Conservation (phyloP, 306 rosid species). For the Chamaecrista fasciculata region DNA sequence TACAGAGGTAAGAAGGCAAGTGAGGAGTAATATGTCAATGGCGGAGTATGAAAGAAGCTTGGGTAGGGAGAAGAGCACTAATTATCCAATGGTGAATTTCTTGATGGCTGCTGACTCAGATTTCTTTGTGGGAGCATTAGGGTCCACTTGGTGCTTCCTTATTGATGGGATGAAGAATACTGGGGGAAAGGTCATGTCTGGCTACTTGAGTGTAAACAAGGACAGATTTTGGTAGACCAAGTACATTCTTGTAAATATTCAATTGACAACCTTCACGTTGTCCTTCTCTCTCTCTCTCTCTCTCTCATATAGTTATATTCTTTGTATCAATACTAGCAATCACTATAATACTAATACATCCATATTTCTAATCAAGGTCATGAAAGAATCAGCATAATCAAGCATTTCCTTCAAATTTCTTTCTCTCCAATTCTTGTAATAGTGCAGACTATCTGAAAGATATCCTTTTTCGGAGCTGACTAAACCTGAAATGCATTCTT, state of each 20-base stretch:
- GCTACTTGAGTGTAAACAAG: slow-evolving; percentile 88
- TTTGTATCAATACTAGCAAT: slow-evolving; percentile 16
- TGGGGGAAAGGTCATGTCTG: slow-evolving; percentile 94
- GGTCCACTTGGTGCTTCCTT: slow-evolving; percentile 90
- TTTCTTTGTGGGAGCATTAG: slow-evolving; percentile 83
- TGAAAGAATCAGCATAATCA: not conserved
- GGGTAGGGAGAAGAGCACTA: slow-evolving; percentile 81
- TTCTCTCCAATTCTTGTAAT: too few relatives aligned
- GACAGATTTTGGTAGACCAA: slow-evolving; percentile 90
- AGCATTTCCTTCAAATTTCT: not conserved
- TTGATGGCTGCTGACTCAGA: slow-evolving; percentile 92
- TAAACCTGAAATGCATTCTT: not conserved
- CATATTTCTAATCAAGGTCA: slow-evolving; percentile 3
- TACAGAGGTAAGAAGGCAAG: slow-evolving; percentile 64
- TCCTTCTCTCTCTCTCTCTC: too few relatives aligned
- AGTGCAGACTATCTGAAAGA: not conserved
- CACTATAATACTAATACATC: not conserved
- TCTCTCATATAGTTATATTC: slow-evolving; percentile 8
- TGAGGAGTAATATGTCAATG: slow-evolving; percentile 55
- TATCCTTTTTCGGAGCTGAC: not conserved
- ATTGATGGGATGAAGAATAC: slow-evolving; percentile 98
- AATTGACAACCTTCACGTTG: slow-evolving; percentile 12
- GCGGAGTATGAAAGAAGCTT: slow-evolving; percentile 69
- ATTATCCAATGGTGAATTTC: slow-evolving; percentile 86
- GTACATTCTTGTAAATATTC: slow-evolving; percentile 28